Evolutionary conservation across 176 grass and related monocot species (phyloP).

Genomic region (Sorghum bicolor): DNA sequence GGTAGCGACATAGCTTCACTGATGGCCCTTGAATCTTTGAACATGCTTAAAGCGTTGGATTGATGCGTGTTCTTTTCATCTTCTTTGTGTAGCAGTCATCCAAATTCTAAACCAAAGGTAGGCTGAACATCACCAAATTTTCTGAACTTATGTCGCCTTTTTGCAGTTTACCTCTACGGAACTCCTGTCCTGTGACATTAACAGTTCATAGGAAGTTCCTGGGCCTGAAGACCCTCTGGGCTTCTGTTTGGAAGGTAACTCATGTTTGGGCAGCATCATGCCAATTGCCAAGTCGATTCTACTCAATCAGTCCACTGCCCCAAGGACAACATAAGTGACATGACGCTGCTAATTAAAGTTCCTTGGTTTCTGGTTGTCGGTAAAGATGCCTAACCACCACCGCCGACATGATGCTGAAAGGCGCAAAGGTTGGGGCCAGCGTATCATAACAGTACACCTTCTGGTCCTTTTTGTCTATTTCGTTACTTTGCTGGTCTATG

Average conservation of each 20-base stretch:
- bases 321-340: not conserved
- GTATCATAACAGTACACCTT: not conserved
- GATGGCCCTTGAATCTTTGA: not conserved
- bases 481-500: not conserved
- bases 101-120: not conserved
- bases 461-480: not conserved
- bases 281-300: not conserved
- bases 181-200: not conserved
- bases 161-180: not conserved
- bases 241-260: not conserved
- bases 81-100: not conserved
- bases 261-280: not conserved
- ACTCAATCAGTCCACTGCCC: not conserved
- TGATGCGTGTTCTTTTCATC: not conserved
- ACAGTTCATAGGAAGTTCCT: not conserved
- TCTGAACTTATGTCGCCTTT: not conserved
- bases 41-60: not conserved
- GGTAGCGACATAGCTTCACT: not conserved
- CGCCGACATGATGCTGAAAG: not conserved
- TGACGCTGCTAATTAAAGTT: not conserved
- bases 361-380: not conserved
- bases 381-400: not conserved
- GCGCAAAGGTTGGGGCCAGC: not conserved
- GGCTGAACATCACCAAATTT: not conserved
- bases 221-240: not conserved